A percentile compares a stretch with the other conserved stretches of the same genome.
Conservation (phyloP, 495 filamentous ascomycete species). For the Lentithecium fluviatile region DNA sequence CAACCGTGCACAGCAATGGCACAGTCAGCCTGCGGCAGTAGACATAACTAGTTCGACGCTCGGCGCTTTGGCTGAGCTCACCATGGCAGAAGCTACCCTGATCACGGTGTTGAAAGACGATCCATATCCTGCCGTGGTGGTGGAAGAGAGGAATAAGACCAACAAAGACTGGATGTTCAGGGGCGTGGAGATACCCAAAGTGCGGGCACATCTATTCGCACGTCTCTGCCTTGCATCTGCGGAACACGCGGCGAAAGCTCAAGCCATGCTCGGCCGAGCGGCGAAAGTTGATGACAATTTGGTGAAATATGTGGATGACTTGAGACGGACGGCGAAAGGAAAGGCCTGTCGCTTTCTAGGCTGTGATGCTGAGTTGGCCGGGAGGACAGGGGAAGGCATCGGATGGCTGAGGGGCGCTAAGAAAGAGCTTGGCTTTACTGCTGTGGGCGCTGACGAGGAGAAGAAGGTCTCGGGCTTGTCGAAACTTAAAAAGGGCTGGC, state of each 20-base stretch:
- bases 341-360: constrained; percentile 87
- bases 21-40: constrained; percentile 38
- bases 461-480: constrained; percentile 55
- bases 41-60: constrained; percentile 68
- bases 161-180: constrained; percentile 93
- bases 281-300: constrained; percentile 62
- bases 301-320: constrained; percentile 67
- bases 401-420: constrained; percentile 77
- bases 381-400: constrained; percentile 76
- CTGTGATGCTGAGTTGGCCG: constrained; percentile 80
- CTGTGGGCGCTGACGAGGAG: constrained; percentile 41
- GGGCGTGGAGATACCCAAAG: constrained; percentile 79
- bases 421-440: constrained; percentile 62
- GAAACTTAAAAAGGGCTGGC: constrained; percentile 70
- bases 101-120: constrained; percentile 90
- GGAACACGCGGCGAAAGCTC: constrained; percentile 64
- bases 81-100: constrained; percentile 83
- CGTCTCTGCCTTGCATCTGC: constrained; percentile 77
- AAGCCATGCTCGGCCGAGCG: constrained; percentile 52
- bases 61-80: constrained; percentile 68
- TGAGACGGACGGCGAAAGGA: constrained; percentile 69
- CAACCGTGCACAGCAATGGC: constrained; percentile 44
- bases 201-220: constrained; percentile 82
- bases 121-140: constrained; percentile 76
- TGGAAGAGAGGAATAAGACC: constrained; percentile 71